These are phyloP conservation scores for Botrytis hyacinthi DNA, from an alignment of 2,329 filamentous ascomycete species.

Conservation along the genomic window DNA sequence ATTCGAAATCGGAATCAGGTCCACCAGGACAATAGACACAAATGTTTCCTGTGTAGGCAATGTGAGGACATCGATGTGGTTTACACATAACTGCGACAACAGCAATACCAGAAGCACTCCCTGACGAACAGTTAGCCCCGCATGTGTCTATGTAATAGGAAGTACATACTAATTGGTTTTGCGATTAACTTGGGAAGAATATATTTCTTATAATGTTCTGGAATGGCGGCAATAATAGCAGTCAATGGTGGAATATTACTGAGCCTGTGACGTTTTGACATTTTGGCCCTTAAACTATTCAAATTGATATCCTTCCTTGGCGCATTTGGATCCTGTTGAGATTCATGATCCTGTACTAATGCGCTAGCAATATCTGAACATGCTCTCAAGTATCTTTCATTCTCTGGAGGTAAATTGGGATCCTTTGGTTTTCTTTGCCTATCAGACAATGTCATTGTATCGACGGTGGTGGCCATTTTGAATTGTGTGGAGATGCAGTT, in stretches of 20 bases:
- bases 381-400: constrained; percentile 88
- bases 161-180: constrained; percentile 78
- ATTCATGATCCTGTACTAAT: constrained; percentile 91
- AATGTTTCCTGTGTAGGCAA: constrained; percentile 97
- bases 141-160: neutral
- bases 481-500: neutral
- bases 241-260: constrained; percentile 87
- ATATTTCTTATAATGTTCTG: constrained; percentile 99
- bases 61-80: constrained; percentile 94
- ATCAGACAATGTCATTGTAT: constrained; percentile 55
- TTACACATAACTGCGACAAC: constrained; percentile 99
- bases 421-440: constrained; percentile 61
- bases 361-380: constrained; percentile 94
- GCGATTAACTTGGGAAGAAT: constrained; percentile 94
- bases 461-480: constrained; percentile 59
- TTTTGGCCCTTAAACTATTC: constrained; percentile 80
- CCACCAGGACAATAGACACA: constrained; percentile 98
- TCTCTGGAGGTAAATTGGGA: constrained; percentile 79
- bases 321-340: constrained; percentile 68
- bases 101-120: constrained; percentile 93
- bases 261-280: constrained; percentile 89
- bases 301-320: constrained; percentile 87
- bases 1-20: constrained; percentile 97
- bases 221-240: constrained; percentile 95
- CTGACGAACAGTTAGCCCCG: constrained; percentile 42